phyloP scores from a whole-genome alignment of 768 basidiomycete species.

The Lyophyllum semitale region DNA sequence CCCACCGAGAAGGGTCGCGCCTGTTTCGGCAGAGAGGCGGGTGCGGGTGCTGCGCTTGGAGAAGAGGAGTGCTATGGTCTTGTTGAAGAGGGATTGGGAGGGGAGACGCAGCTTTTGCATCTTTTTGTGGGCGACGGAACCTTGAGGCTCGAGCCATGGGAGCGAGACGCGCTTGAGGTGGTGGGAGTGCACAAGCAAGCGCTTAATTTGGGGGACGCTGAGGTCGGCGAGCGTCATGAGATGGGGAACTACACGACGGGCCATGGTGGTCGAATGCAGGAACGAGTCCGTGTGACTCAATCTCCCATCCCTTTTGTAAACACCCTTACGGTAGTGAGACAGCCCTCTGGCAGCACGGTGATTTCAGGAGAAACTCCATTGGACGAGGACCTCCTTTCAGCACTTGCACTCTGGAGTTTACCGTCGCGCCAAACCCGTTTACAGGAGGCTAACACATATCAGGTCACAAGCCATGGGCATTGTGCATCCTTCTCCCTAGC shows the following conservation, averaged over 20 bases:
- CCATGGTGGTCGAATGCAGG: constrained; percentile 6
- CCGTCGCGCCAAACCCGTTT: too few relatives aligned
- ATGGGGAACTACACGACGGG: constrained; percentile 51
- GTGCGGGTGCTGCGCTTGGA: constrained; percentile 94
- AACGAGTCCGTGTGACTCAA: constrained; percentile 1
- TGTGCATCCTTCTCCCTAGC: too few relatives aligned
- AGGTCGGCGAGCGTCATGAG: constrained; percentile 91
- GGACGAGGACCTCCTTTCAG: too few relatives aligned
- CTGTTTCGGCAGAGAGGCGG: constrained; percentile 85
- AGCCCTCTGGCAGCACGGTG: too few relatives aligned
- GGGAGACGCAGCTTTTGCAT: constrained; percentile 53
- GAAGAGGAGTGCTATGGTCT: constrained; percentile 88
- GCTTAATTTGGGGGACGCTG: constrained; percentile 68
- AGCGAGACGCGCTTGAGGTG: constrained; percentile 59
- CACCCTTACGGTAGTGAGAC: too few relatives aligned
- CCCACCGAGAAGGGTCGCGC: constrained; percentile 78
- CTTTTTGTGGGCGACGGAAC: constrained; percentile 32
- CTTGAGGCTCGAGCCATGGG: constrained; percentile 70
- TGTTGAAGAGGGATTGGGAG: constrained; percentile 75
- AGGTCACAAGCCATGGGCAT: too few relatives aligned
- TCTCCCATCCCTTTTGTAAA: too few relatives aligned
- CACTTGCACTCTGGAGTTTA: too few relatives aligned
- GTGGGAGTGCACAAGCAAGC: constrained; percentile 65
- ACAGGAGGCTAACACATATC: too few relatives aligned
- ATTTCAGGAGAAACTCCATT: too few relatives aligned